These are phyloP conservation scores for Lantana camara DNA, from an alignment of 257 asterid species.

Conservation along the genomic window DNA sequence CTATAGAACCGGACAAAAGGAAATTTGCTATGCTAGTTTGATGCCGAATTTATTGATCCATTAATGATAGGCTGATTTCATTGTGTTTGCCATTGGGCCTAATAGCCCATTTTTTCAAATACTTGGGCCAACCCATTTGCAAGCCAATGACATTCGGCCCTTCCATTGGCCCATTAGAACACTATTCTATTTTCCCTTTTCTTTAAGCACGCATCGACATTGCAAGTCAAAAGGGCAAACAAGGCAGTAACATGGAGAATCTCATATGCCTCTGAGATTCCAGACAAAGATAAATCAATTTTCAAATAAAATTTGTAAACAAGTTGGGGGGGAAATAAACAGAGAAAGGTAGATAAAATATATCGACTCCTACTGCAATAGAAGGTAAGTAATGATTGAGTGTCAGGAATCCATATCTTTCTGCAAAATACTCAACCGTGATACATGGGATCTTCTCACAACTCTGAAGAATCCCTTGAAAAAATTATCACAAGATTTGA, in stretches of 20 bases:
- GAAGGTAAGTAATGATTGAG: slow-evolving; percentile 8
- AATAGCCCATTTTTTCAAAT: neutral
- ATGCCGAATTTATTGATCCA: neutral
- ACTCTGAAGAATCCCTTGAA: neutral
- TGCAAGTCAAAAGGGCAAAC: too few relatives aligned
- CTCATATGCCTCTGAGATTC: slow-evolving; percentile 21
- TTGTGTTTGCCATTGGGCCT: neutral
- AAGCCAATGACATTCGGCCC: neutral
- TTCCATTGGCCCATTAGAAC: neutral
- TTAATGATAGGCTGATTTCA: neutral
- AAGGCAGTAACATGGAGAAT: slow-evolving; percentile 21
- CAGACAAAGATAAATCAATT: slow-evolving; percentile 26
- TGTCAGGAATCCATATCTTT: slow-evolving; percentile 20
- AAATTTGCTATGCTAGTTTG: too few relatives aligned
- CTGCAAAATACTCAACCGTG: slow-evolving; percentile 20
- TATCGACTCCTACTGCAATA: neutral
- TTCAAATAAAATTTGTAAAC: neutral
- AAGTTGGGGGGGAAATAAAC: neutral
- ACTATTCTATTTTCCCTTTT: neutral
- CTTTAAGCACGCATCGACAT: too few relatives aligned
- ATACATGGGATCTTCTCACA: slow-evolving; percentile 28
- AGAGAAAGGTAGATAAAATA: neutral
- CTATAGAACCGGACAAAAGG: too few relatives aligned
- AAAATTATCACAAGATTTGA: neutral
- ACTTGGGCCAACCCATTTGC: neutral